phyloP scores from a whole-genome alignment of 2,329 filamentous ascomycete genomes.

The Aspergillus flavus region DNA sequence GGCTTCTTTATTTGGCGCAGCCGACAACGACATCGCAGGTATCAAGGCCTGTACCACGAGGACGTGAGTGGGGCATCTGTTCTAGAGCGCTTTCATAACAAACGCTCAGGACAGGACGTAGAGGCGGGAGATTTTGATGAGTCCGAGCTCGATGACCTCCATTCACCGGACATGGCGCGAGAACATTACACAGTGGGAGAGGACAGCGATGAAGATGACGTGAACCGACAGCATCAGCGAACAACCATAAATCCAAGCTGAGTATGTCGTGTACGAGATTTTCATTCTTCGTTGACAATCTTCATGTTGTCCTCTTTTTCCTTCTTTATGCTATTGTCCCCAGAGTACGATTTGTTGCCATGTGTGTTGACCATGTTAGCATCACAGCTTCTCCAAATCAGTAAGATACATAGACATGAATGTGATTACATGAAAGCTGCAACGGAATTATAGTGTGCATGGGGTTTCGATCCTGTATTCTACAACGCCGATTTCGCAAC shows the following conservation, averaged over 20 bases:
- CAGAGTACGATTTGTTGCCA: not conserved
- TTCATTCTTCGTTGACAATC: conserved; percentile 9
- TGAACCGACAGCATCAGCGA: conserved; percentile 14
- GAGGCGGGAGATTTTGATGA: conserved; percentile 67
- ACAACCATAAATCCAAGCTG: conserved; percentile 12
- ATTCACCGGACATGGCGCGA: conserved; percentile 36
- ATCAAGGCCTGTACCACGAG: conserved; percentile 47
- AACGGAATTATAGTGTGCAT: not conserved
- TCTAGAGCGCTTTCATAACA: conserved; percentile 52
- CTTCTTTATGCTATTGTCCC: not conserved
- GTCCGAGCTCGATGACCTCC: conserved; percentile 60
- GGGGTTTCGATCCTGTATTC: not conserved
- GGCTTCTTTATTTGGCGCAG: conserved; percentile 68
- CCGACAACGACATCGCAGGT: conserved; percentile 51
- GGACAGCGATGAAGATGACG: conserved; percentile 45
- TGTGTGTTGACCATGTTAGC: conserved; percentile 2
- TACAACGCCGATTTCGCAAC: not conserved
- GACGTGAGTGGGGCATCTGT: conserved; percentile 45
- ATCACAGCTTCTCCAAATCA: conserved; percentile 1
- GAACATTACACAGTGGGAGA: conserved; percentile 54
- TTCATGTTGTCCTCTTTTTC: conserved; percentile 10
- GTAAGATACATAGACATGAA: conserved; percentile 8
- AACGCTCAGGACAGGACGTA: conserved; percentile 51
- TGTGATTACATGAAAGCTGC: not conserved
- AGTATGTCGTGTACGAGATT: conserved; percentile 9